A percentile compares a stretch with the other conserved stretches of the same genome.
Conservation (phyloP, 2,329 filamentous ascomycete species). For the Cucurbitaria berberidis region DNA sequence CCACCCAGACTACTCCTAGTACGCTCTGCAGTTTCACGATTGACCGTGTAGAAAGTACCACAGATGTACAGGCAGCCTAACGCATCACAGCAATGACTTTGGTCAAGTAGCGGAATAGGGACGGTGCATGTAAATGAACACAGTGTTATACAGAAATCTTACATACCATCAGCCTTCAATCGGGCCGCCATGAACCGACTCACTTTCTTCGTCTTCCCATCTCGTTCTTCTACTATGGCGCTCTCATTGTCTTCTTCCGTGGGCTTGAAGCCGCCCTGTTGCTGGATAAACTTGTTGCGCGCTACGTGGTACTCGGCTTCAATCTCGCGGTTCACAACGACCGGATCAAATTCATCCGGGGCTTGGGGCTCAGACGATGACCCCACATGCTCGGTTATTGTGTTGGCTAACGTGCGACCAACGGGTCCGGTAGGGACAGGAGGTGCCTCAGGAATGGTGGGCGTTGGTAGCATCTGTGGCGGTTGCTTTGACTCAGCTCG, state of each 20-base stretch:
- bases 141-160: constrained; percentile 7
- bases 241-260: constrained; percentile 70
- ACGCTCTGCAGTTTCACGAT: not conserved
- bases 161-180: constrained; percentile 51
- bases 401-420: constrained; percentile 64
- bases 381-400: constrained; percentile 59
- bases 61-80: not conserved
- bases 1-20: not conserved
- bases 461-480: constrained; percentile 24
- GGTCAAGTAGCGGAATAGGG: not conserved
- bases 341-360: constrained; percentile 66
- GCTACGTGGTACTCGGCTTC: constrained; percentile 81
- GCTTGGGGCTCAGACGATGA: constrained; percentile 45
- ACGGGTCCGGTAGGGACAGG: constrained; percentile 50
- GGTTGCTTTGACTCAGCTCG: constrained; percentile 28
- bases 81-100: not conserved
- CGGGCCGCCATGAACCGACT: constrained; percentile 78
- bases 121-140: no score
- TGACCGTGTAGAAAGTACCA: not conserved
- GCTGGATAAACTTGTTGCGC: constrained; percentile 82
- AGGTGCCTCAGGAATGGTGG: constrained; percentile 31
- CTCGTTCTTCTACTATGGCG: constrained; percentile 71
- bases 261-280: constrained; percentile 77
- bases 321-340: constrained; percentile 76
- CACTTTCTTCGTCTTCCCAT: constrained; percentile 64